Evolutionary conservation across 2,329 filamentous ascomycete species (phyloP), one percentile per base, ranked within the genome.

Genomic region (Phoma herbarum): DNA sequence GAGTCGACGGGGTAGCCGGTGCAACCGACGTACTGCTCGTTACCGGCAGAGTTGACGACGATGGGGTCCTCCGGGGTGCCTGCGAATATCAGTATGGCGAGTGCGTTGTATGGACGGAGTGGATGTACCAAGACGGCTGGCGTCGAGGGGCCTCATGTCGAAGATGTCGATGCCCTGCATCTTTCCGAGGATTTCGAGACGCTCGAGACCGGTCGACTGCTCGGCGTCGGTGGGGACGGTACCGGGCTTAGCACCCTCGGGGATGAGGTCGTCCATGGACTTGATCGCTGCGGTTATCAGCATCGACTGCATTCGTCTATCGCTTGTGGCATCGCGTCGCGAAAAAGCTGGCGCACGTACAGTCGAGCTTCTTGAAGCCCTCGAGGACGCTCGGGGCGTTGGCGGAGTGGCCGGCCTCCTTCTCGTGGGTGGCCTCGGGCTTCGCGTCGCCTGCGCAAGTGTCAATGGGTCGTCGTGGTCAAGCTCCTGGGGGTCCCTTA

Each of bases 91-190:
- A 73, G 22, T 23, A 18, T 14, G 20, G 16, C 14, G 14, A 9
- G 6, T 11, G 14, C 6, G 23, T 20, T 26, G 23, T 11, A 12
- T 18, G 0, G 22, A 1, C 4, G 3, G 14, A 6, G 11, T 14
- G 54, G 18, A 66, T 83, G 67, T 85, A 91, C 94, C 94, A 81
- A 86, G 87, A 77, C 95, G 89, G 79, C 90, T 95, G 65, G 94
- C 85, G 79, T 98, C 95, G 72, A 99, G 87, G 65, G 95, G 95
- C 81, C 88, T 90, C 95, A 98, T 97, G 83, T 99, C 93, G 84
- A 99, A 99, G 78, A 98, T 85, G 78, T 99, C 95, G 74, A 97
- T 84, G 69, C 95, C 93, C 85, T 98, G 92, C 90, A 98, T 97
- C 88, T 99, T 99, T 82, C 95, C 95, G 79, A 99, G 86, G 76